These are phyloP conservation scores for Naganishia randhawae DNA, from an alignment of 768 basidiomycete genomes.

Conservation along the genomic window DNA sequence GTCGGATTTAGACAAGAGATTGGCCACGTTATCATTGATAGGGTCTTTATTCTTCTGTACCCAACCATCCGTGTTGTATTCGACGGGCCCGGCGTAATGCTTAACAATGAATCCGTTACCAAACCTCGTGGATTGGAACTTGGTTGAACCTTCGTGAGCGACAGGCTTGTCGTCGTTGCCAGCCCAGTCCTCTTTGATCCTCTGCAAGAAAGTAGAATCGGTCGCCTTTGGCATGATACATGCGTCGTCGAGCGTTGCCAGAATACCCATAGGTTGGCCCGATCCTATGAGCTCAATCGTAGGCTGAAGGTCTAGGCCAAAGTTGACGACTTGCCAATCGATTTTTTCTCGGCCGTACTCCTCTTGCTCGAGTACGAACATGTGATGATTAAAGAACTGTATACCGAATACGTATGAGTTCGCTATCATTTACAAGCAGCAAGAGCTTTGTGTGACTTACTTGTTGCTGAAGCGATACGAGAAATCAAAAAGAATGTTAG, in stretches of 20 bases:
- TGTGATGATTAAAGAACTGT: conserved; percentile 77
- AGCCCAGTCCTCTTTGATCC: conserved; percentile 76
- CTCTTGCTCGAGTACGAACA: conserved; percentile 99
- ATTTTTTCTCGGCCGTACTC: conserved; percentile 95
- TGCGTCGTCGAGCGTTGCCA: conserved; percentile 91
- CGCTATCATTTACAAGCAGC: too few species aligned
- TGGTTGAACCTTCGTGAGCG: conserved; percentile 68
- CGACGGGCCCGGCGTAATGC: conserved; percentile 95
- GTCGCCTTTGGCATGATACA: conserved; percentile 99
- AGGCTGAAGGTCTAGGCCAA: conserved; percentile 92
- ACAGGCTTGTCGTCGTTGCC: conserved; percentile 50
- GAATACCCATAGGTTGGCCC: conserved; percentile 72
- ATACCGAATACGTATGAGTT: not conserved
- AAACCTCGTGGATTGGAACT: conserved; percentile 82
- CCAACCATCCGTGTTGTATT: conserved; percentile 94
- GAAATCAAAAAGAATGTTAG: not conserved
- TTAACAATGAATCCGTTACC: conserved; percentile 91
- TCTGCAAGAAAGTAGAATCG: conserved; percentile 89
- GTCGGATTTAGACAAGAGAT: conserved; percentile 75
- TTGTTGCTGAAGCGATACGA: conserved; percentile 67
- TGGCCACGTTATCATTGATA: conserved; percentile 88
- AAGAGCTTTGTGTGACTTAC: conserved; percentile 29
- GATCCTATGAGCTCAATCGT: conserved; percentile 98
- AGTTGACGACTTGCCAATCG: conserved; percentile 97
- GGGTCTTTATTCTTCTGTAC: conserved; percentile 99